phyloP scores from a whole-genome alignment of 129 eudicot species.

The Helianthus tuberosus region DNA sequence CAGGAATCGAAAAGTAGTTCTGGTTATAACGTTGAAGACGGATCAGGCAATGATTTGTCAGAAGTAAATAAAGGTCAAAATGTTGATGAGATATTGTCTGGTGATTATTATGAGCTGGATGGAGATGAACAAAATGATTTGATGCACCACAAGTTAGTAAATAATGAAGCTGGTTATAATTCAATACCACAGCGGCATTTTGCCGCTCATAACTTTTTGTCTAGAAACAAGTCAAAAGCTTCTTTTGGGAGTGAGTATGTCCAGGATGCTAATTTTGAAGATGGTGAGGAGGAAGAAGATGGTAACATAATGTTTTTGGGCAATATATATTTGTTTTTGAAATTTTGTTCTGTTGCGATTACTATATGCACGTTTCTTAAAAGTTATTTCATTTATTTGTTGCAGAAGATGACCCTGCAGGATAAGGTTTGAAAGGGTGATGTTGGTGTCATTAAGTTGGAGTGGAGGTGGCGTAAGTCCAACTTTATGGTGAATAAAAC shows the following conservation, averaged over 20 bases:
- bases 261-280: slow-evolving; percentile 61
- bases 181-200: slow-evolving; percentile 44
- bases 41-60: slow-evolving; percentile 51
- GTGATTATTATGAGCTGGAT: slow-evolving; percentile 94
- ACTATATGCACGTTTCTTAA: background rate
- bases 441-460: too few relatives aligned
- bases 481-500: too few relatives aligned
- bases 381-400: slow-evolving; percentile 3
- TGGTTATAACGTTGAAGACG: slow-evolving; percentile 62
- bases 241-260: slow-evolving; percentile 39
- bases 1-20: slow-evolving; percentile 84
- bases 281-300: slow-evolving; percentile 65
- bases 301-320: slow-evolving; percentile 37
- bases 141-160: slow-evolving; percentile 50
- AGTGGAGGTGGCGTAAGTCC: too few relatives aligned
- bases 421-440: too few relatives aligned
- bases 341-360: slow-evolving; percentile 4
- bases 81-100: slow-evolving; percentile 89
- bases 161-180: slow-evolving; percentile 44
- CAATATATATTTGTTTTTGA: slow-evolving; percentile 11
- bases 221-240: slow-evolving; percentile 54
- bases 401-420: slow-evolving; percentile 89
- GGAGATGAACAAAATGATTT: slow-evolving; percentile 83
- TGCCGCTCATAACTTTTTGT: slow-evolving; percentile 31
- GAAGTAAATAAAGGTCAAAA: slow-evolving; percentile 46